Conservation (phyloP, 257 asterid species). For the Ilex asprella region DNA sequence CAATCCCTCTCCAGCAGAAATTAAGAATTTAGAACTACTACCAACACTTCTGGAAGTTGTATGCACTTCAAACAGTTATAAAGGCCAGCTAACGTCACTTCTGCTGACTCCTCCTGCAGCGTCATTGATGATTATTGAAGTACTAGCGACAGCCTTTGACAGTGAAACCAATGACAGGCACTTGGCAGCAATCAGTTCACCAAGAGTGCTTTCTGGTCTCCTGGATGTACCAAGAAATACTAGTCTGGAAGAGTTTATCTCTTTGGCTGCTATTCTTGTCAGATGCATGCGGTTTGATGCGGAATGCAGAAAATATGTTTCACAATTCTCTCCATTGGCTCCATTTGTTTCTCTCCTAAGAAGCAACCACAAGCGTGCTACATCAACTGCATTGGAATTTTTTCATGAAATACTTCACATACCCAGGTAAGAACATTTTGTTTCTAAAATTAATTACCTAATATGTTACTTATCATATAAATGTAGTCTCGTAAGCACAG, state of each 20-base stretch:
- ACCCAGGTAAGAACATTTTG: slow-evolving; percentile 44
- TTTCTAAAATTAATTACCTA: background rate
- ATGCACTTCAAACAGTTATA: slow-evolving; percentile 51
- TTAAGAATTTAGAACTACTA: slow-evolving; percentile 59
- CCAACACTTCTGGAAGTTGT: slow-evolving; percentile 81
- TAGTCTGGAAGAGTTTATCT: slow-evolving; percentile 55
- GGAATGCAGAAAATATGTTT: slow-evolving; percentile 54
- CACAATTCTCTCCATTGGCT: slow-evolving; percentile 38
- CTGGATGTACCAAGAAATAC: slow-evolving; percentile 59
- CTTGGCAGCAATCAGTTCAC: slow-evolving; percentile 66
- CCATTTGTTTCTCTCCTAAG: slow-evolving; percentile 54
- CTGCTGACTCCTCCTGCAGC: slow-evolving; percentile 72
- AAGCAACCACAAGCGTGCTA: slow-evolving; percentile 62
- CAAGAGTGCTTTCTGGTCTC: slow-evolving; percentile 61
- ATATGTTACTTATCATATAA: too few species aligned
- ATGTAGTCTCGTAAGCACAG: too few species aligned
- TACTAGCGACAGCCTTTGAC: slow-evolving; percentile 65
- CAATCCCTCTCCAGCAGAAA: slow-evolving; percentile 77
- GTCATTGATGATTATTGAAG: slow-evolving; percentile 75
- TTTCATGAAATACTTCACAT: slow-evolving; percentile 66
- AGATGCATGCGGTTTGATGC: slow-evolving; percentile 74
- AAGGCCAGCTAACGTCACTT: slow-evolving; percentile 33
- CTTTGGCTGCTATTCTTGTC: slow-evolving; percentile 70
- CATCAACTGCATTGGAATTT: slow-evolving; percentile 54
- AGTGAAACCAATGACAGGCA: slow-evolving; percentile 54